Evolutionary conservation across 768 basidiomycete species (phyloP).

Genomic region (Daedaleopsis sinensis): DNA sequence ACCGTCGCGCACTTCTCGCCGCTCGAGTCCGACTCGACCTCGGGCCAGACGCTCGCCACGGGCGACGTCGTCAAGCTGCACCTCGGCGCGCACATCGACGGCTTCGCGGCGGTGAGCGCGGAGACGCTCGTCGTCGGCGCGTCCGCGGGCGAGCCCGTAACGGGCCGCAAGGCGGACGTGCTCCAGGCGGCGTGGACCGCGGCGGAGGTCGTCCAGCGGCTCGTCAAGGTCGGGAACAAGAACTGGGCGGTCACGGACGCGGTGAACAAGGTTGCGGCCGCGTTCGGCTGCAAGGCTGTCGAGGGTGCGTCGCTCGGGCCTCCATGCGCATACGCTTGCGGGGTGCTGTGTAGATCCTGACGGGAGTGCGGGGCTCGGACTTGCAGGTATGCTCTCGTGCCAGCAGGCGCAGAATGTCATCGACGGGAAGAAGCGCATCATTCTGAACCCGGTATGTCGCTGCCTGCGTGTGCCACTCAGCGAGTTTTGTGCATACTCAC

Average conservation of each 20-base stretch:
- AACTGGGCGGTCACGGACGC: slow-evolving; percentile 95
- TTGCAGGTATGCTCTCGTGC: slow-evolving; percentile 88
- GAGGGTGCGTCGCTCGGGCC: slow-evolving; percentile 62
- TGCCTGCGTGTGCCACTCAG: no score
- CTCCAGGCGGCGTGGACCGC: slow-evolving; percentile 93
- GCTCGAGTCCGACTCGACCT: slow-evolving; percentile 81
- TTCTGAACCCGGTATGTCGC: slow-evolving; percentile 67
- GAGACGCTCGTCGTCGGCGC: slow-evolving; percentile 93
- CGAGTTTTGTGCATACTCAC: no score
- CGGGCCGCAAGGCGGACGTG: slow-evolving; percentile 87
- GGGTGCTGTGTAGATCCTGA: no score
- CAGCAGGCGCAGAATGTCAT: slow-evolving; percentile 93
- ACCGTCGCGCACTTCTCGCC: slow-evolving; percentile 95
- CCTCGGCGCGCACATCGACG: slow-evolving; percentile 97
- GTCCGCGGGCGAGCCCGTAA: slow-evolving; percentile 70
- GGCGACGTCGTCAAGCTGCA: slow-evolving; percentile 96
- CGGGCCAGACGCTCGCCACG: slow-evolving; percentile 69
- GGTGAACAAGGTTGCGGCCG: slow-evolving; percentile 69
- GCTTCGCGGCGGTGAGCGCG: slow-evolving; percentile 90
- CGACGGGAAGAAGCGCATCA: slow-evolving; percentile 95
- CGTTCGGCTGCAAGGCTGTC: slow-evolving; percentile 88
- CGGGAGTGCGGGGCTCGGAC: no score
- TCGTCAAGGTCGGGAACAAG: slow-evolving; percentile 89
- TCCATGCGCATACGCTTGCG: no score
- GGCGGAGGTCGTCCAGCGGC: slow-evolving; percentile 89